Base-by-base conservation (phyloP, 2,329 filamentous ascomycete species). In the Epichloe glyceriae region DNA sequence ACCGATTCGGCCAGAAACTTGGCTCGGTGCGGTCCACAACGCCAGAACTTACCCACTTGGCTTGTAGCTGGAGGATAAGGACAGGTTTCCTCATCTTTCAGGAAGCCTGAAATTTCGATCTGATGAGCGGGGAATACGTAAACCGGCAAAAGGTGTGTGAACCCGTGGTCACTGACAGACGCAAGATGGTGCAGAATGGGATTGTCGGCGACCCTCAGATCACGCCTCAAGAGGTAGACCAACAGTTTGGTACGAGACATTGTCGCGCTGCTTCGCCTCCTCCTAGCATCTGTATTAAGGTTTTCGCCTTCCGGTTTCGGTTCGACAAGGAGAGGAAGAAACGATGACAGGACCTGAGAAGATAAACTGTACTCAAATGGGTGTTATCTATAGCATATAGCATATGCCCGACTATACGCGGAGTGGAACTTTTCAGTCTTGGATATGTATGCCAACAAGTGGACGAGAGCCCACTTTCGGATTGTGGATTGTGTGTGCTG, bases 131-230 rank as follows among this genome's bases (percentile, higher is more conserved):
- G 73, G 48, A 89, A 80, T 19, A 88, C 70, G 60, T 82, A 87
- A 40, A 88, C 66, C 7, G 86, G 86, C 1, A 91, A 70, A 1
- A 90, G 63, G 61, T 90, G 84, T 1, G 83, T 86, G 59, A 75
- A 81, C 4, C 70, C 72, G 61, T 79, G 75, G 20, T 73, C 66
- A 17, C 66, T 64, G 62, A 53, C 64, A 55, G 69, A 78, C 52
- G 69, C 69, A 47, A 76, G 70, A 58, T 67, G 74, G 60, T 87
- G 73, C 19, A 91, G 74, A 41, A 89, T 73, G 0, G 85, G 85
- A 60, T 90, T 90, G 65, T 91, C 86, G 30, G 78, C 73, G 26
- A 86, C 71, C 53, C 87, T 82, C 19, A 89, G 72, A 62, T 91
- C 87, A 57, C 82, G 79, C 43, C 86, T 79, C 37, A 90, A 65